Evolutionary conservation across 1,139 yeast species (phyloP).

Genomic region (Sugiyamaella paludigena): DNA sequence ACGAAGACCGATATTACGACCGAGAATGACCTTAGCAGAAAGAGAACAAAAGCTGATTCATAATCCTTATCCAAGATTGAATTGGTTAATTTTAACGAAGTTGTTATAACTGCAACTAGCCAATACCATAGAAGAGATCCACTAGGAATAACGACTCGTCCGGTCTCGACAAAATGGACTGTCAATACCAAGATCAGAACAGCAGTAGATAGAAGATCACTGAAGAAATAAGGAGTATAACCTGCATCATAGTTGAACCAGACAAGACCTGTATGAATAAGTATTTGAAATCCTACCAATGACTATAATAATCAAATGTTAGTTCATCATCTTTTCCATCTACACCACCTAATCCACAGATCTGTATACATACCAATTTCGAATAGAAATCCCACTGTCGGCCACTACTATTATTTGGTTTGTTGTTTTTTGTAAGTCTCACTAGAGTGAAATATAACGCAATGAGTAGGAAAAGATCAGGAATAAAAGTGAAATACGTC

Average conservation of each 20-base stretch:
- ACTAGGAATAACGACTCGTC: conserved; percentile 59
- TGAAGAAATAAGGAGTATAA: background rate
- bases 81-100: conserved; percentile 46
- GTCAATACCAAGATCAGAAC: conserved; percentile 4
- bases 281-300: conserved; percentile 4
- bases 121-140: conserved; percentile 70
- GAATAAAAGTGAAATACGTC: conserved; percentile 16
- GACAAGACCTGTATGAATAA: conserved; percentile 4
- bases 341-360: background rate
- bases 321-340: background rate
- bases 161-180: conserved; percentile 68
- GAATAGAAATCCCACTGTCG: conserved; percentile 14
- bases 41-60: background rate
- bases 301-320: background rate
- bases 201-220: conserved; percentile 3
- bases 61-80: conserved; percentile 11
- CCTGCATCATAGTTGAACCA: conserved; percentile 5
- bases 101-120: conserved; percentile 52
- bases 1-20: background rate
- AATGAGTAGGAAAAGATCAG: conserved; percentile 9
- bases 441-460: conserved; percentile 1
- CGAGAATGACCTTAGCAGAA: conserved; percentile 1
- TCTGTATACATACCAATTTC: conserved; percentile 8
- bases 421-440: background rate
- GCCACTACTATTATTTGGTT: background rate